phyloP scores from a whole-genome alignment of 352 stramenopile species.

The Thalassiosira hispida region DNA sequence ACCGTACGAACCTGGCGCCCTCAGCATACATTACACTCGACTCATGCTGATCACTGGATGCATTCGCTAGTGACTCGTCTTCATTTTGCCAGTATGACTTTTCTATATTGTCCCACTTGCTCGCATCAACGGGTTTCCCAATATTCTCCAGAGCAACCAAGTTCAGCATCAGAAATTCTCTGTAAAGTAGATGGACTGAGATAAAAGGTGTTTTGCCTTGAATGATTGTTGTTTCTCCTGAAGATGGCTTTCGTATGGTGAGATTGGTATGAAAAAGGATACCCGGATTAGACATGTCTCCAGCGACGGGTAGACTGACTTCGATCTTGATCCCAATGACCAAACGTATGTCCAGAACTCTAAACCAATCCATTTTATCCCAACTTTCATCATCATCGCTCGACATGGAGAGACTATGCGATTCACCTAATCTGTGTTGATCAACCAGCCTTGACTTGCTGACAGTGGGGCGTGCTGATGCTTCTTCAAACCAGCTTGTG shows the following conservation, averaged over 20 bases:
- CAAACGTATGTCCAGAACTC: conserved; percentile 53
- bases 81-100: conserved; percentile 68
- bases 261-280: conserved; percentile 48
- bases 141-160: conserved; percentile 65
- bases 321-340: conserved; percentile 40
- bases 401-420: not conserved
- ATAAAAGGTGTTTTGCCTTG: conserved; percentile 53
- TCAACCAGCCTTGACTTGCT: conserved; percentile 4
- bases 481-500: conserved; percentile 76
- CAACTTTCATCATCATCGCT: not conserved
- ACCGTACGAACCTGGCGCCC: conserved; percentile 72
- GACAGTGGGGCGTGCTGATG: not conserved
- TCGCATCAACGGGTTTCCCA: conserved; percentile 53
- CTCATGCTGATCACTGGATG: not conserved
- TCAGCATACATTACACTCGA: conserved; percentile 48
- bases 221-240: conserved; percentile 47
- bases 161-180: conserved; percentile 66
- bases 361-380: conserved; percentile 62
- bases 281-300: conserved; percentile 9
- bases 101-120: conserved; percentile 79
- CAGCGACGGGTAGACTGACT: conserved; percentile 1
- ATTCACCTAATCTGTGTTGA: not conserved
- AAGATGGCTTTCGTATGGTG: conserved; percentile 58
- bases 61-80: conserved; percentile 7
- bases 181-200: conserved; percentile 60